Evolutionary conservation across 164 flowering plant species (phyloP), one percentile per base, ranked within the genome.

Genomic region (Hamamelis virginiana): DNA sequence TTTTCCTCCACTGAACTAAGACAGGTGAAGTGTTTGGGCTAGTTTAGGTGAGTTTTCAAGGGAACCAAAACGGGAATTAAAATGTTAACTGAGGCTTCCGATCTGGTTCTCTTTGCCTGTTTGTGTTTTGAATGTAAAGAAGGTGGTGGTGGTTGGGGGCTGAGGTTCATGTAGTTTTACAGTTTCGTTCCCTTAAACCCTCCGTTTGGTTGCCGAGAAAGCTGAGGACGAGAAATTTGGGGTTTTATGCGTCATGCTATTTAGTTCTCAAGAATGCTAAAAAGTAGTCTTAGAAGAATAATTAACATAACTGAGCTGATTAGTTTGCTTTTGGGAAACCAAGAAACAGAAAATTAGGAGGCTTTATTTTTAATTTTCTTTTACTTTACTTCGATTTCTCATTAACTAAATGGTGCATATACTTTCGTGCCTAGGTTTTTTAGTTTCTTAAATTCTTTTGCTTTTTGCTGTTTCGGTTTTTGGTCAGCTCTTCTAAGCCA

Each of bases 1-100:
- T 6, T 33, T 33, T 33, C 41, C 41, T 33, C 41, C 41, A 33
- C 41, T 33, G 6, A 2, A 33, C 41, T 33, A 33, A 33, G 41
- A 33, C 41, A 2, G 65, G 6, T 16, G 8, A 8, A 45, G 18
- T 47, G 44, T 55, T 38, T 66, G 50, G 46, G 46, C 55, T 16
- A 64, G 44, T 55, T 38, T 66, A 41, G 46, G 46, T 61, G 22
- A 64, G 50, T 72, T 23, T 48, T 45, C 52, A 11, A 8, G 58
- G 11, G 58, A 53, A 22, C 26, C 12, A 6, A 53, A 19, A 25
- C 10, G 58, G 26, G 58, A 11, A 10, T 65, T 51, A 8, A 22
- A 16, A 6, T 65, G n/a, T 16, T 51, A 26, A 28, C 44, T 65
- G 68, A 53, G n/a, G 22, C n/a, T 53, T 53, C 25, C 26, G 58